Evolutionary conservation across 2,329 filamentous ascomycete species (phyloP), one percentile per base, ranked within the genome.

Genomic region (Microsporum ferrugineum): DNA sequence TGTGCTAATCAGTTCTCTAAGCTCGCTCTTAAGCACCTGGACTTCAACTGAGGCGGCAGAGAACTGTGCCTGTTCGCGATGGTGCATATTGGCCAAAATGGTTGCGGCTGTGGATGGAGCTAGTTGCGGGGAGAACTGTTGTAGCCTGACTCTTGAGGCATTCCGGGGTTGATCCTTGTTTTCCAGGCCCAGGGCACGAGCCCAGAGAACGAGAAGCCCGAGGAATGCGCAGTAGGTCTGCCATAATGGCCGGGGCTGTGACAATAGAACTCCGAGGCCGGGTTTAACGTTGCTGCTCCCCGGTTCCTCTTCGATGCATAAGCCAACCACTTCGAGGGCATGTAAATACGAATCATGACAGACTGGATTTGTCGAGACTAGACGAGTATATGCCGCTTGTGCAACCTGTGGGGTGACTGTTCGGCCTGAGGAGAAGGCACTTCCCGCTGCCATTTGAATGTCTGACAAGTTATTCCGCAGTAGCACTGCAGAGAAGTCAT

Each of bases 401-500:
- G 65, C 65, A 7, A 64, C 62, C 39, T 66, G 66, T 10, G 64
- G 62, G 3, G 66, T 66, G n/a, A 67, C 66, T 23, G 61, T 59
- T 7, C 65, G 63, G 3, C 66, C 66, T 14, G 63, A 67, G 2
- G 65, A 65, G 57, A 63, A 67, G 2, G 66, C 64, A 31, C 61
- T 67, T 10, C 66, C 66, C 5, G 66, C 66, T 6, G 66, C 66
- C 66, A 66, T 66, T 27, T 66, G 66, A 41, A 66, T 66, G 49
- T 67, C 66, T 29, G 65, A 62, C 17, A 67, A 51, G 10, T 61
- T 67, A 41, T 63, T 66, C 5, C 63, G 63, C 27, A 67, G 59
- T 14, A 67, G 61, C 1, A 66, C 61, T 1, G 65, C 58, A 12
- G 63, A 61, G 43, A 67, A 65, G 43, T 66, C 61, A 45, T 67